Base-by-base conservation (phyloP, 306 rosid species). In the Quercus berberidifolia region DNA sequence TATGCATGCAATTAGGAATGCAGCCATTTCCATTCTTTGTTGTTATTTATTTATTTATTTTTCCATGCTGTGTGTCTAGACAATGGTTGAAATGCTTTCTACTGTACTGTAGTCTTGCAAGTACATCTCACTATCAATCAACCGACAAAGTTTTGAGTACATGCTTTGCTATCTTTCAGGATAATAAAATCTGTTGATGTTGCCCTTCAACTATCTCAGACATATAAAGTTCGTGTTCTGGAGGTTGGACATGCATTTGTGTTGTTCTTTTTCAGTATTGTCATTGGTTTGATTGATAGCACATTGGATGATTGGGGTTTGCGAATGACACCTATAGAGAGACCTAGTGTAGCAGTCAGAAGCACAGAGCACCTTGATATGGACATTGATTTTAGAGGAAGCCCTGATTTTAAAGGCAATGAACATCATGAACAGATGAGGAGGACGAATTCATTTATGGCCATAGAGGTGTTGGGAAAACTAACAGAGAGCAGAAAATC, bases 221-320 rank as follows among this genome's bases (percentile, higher is more conserved):
- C 75, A 5, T 92, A 74, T 56, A 70, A 80, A 58, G 70, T 85
- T 60, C 79, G 4, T 25, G 72, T 77, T 79, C 67, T 87, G 87
- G 95, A 90, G 84, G 74, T 87, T 59, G 95, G 97, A 63, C 94
- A 89, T 71, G 87, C 81, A 4, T 83, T 85, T 52, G 89, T 92
- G 76, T 78, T 90, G 79, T 90, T 92, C 87, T 83, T 90, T 69
- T 85, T 81, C 81, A 80, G 74, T 77, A 64, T 86, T 20, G 15
- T 89, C 31, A 63, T 69, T 58, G 67, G 86, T 74, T 77, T 90
- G 85, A 88, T 92, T 70, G 97, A 90, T 79, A 79, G 79, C 83
- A 74, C 89, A 28, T 70, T 89, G 49, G 70, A 35, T 60, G 97
- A 92, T 74, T 92, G 92, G 92, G 94, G 87, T n/a, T 79, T 81